These are phyloP conservation scores for Termitomyces sp. DNA, from an alignment of 768 basidiomycete species.

Conservation along the genomic window DNA sequence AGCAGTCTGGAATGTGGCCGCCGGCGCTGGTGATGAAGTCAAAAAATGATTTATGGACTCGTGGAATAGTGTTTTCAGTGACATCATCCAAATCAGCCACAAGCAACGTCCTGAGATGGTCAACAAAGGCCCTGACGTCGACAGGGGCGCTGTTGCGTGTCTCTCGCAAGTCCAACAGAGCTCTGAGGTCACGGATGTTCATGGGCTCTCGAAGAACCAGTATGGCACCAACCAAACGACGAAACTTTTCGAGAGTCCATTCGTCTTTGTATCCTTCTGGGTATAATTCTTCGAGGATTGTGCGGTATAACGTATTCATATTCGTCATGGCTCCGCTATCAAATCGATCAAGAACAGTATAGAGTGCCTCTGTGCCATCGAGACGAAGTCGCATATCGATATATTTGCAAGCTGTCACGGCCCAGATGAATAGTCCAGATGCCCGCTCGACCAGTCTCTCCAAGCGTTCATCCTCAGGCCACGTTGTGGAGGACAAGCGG, in stretches of 20 bases:
- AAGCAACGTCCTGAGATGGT: neutral
- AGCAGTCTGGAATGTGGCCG: neutral
- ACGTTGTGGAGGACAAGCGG: conserved; percentile 1
- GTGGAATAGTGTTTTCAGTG: neutral
- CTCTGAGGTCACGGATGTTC: neutral
- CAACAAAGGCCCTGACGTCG: neutral
- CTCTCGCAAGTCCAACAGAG: neutral
- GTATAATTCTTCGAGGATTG: neutral
- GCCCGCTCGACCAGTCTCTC: conserved; percentile 1
- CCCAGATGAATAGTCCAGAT: conserved; percentile 15
- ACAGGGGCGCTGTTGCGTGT: neutral
- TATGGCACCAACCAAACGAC: neutral
- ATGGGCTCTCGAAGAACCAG: neutral
- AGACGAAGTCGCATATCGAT: neutral
- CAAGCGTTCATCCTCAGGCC: conserved; percentile 8
- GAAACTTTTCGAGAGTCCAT: neutral
- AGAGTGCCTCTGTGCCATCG: neutral
- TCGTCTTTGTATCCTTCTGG: neutral
- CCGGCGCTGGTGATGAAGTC: neutral
- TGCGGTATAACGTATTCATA: neutral
- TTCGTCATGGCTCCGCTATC: neutral
- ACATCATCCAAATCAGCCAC: neutral
- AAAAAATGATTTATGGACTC: neutral
- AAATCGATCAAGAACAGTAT: neutral
- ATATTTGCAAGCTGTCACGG: conserved; percentile 9